Evolutionary conservation across 257 asterid genomes (phyloP).

Genomic region (Ligustrum vulgare): DNA sequence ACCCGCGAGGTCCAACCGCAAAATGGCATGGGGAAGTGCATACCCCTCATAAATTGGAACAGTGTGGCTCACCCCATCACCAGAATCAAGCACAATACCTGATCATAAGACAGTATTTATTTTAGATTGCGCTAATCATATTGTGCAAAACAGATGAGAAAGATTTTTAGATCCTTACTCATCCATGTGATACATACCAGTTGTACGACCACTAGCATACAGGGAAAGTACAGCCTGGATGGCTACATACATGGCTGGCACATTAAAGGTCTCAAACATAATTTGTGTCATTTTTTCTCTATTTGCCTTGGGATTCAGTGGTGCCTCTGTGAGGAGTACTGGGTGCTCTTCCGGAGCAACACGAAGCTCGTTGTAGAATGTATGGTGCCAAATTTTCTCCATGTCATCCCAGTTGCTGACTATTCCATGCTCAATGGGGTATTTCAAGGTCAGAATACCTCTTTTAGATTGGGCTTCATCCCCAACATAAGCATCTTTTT

Average conservation of each 20-base stretch:
- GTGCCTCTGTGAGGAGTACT: conserved; percentile 36
- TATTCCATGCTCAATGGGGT: conserved; percentile 52
- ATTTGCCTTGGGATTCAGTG: conserved; percentile 52
- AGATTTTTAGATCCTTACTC: neutral
- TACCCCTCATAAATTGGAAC: conserved; percentile 49
- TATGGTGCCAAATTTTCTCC: conserved; percentile 58
- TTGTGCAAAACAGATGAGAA: neutral
- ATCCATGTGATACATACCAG: conserved; percentile 29
- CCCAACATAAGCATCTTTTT: conserved; percentile 51
- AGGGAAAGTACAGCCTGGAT: conserved; percentile 54
- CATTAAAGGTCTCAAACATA: conserved; percentile 51
- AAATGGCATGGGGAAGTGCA: conserved; percentile 49
- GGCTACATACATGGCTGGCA: conserved; percentile 52
- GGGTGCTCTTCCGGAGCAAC: conserved; percentile 36
- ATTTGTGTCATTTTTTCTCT: conserved; percentile 46
- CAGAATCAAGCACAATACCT: conserved; percentile 51
- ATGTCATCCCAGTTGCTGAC: conserved; percentile 57
- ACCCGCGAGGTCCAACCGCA: conserved; percentile 46
- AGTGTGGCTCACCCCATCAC: conserved; percentile 48
- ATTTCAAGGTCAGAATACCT: conserved; percentile 43
- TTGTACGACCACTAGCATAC: conserved; percentile 55
- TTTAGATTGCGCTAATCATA: neutral
- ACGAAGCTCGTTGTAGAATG: conserved; percentile 50
- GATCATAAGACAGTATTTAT: neutral
- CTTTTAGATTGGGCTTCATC: conserved; percentile 52